Evolutionary conservation across 1,139 yeast species (phyloP).

Genomic region (Suhomyces bolitotheri): DNA sequence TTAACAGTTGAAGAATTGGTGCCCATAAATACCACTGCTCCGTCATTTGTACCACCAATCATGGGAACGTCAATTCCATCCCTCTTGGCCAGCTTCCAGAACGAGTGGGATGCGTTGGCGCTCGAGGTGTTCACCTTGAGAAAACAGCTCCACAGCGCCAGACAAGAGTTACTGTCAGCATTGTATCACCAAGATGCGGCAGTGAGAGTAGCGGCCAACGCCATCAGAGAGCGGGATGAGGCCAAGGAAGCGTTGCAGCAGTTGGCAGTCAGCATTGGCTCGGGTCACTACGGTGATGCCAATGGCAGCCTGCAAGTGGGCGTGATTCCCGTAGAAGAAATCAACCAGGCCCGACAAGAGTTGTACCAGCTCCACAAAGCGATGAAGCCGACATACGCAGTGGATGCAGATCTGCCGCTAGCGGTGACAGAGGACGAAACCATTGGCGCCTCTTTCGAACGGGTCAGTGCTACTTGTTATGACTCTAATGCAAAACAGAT

Average conservation of each 20-base stretch:
- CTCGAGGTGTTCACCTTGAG: constrained; percentile 76
- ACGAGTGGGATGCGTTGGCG: constrained; percentile 88
- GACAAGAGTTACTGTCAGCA: constrained; percentile 74
- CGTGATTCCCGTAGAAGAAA: constrained; percentile 23
- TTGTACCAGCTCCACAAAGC: constrained; percentile 46
- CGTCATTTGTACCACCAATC: constrained; percentile 41
- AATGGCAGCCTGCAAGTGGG: background rate
- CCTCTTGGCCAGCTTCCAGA: constrained; percentile 70
- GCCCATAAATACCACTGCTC: constrained; percentile 32
- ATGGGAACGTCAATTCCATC: constrained; percentile 73
- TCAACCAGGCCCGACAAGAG: constrained; percentile 36
- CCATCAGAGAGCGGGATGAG: constrained; percentile 74
- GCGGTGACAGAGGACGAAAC: constrained; percentile 11
- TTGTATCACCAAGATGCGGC: constrained; percentile 90
- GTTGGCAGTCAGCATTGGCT: constrained; percentile 30
- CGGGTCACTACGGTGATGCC: constrained; percentile 2
- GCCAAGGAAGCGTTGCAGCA: constrained; percentile 59
- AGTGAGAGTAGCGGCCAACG: constrained; percentile 75
- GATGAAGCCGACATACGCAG: constrained; percentile 37
- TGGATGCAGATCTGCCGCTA: constrained; percentile 19
- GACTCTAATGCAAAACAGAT: constrained; percentile 18
- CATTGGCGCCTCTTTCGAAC: constrained; percentile 17
- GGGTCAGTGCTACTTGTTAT: constrained; percentile 15
- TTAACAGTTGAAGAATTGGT: constrained; percentile 61
- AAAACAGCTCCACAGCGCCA: constrained; percentile 65